Conservation (phyloP, 1,139 yeast species). For the Debaryomyces robertsiae region DNA sequence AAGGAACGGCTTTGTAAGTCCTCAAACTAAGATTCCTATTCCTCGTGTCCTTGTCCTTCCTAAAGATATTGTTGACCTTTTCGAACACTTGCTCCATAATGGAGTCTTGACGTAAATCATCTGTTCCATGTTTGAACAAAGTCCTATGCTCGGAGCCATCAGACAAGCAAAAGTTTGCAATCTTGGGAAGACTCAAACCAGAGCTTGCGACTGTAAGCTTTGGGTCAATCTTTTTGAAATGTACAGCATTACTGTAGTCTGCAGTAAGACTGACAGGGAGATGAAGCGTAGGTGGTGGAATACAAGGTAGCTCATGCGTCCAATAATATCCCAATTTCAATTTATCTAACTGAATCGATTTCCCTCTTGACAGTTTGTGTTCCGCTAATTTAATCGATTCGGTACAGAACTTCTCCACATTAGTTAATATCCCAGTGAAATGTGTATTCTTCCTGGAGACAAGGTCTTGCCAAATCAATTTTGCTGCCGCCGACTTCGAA, state of each 20-base stretch:
- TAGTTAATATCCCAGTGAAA: slow-evolving; percentile 24
- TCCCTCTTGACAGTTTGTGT: slow-evolving; percentile 39
- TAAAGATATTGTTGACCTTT: slow-evolving; percentile 75
- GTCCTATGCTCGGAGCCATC: slow-evolving; percentile 62
- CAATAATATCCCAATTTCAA: slow-evolving; percentile 55
- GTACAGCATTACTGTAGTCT: slow-evolving; percentile 52
- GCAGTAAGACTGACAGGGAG: slow-evolving; percentile 45
- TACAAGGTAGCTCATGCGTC: slow-evolving; percentile 48
- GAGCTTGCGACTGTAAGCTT: slow-evolving; percentile 64
- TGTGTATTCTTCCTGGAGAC: slow-evolving; percentile 8
- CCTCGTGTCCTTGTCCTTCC: slow-evolving; percentile 57
- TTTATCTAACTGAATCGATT: slow-evolving; percentile 37
- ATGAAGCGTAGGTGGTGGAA: slow-evolving; percentile 73
- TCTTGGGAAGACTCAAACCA: slow-evolving; percentile 87
- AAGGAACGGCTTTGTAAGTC: slow-evolving; percentile 87
- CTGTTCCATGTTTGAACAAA: slow-evolving; percentile 81
- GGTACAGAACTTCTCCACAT: slow-evolving; percentile 53
- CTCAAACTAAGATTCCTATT: slow-evolving; percentile 62
- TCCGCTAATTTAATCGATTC: slow-evolving; percentile 56
- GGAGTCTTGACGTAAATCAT: slow-evolving; percentile 92
- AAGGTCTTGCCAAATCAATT: slow-evolving; percentile 42
- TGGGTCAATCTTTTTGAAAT: slow-evolving; percentile 47
- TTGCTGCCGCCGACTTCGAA: slow-evolving; percentile 56
- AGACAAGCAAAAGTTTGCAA: slow-evolving; percentile 54
- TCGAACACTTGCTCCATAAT: slow-evolving; percentile 97